Evolutionary conservation across 2,329 filamentous ascomycete genomes (phyloP).

Genomic region (Akanthomyces lecanii): DNA sequence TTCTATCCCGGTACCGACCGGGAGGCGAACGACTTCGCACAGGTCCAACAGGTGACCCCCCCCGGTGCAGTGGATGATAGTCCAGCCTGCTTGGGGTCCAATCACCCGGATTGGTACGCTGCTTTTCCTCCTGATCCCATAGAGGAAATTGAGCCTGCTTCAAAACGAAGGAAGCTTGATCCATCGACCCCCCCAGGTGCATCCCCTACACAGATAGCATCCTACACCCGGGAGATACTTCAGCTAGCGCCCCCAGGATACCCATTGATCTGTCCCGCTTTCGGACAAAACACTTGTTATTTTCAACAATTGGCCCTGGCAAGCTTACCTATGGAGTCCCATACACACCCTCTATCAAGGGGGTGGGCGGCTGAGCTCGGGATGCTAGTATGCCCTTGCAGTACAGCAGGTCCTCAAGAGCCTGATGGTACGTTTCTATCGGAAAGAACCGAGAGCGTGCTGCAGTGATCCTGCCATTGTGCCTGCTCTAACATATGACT

Average conservation of each 20-base stretch:
- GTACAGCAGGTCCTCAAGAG: neutral
- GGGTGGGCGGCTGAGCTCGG: slow-evolving; percentile 1
- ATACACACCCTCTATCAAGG: neutral
- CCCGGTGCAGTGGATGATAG: neutral
- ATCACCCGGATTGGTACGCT: neutral
- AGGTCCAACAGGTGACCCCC: neutral
- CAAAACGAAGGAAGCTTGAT: slow-evolving; percentile 1
- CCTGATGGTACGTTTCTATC: slow-evolving; percentile 1
- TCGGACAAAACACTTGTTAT: neutral
- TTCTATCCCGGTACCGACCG: neutral
- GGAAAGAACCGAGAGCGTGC: neutral
- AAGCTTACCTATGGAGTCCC: slow-evolving; percentile 1
- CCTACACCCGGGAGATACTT: neutral
- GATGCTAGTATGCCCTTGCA: slow-evolving; percentile 1
- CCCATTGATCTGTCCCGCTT: neutral
- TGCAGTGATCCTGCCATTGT: neutral
- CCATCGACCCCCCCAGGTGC: neutral
- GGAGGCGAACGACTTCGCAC: neutral
- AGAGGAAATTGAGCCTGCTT: neutral
- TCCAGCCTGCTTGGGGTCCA: neutral
- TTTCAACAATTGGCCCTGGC: neutral
- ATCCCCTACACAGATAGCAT: neutral
- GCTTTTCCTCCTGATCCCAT: too few species aligned
- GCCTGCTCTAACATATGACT: neutral
- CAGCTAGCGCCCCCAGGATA: neutral